A percentile compares a stretch with the other conserved stretches of the same genome.
phyloP scores from a whole-genome alignment of 2,329 filamentous ascomycete genomes.

The Arthrinium phaeospermum region DNA sequence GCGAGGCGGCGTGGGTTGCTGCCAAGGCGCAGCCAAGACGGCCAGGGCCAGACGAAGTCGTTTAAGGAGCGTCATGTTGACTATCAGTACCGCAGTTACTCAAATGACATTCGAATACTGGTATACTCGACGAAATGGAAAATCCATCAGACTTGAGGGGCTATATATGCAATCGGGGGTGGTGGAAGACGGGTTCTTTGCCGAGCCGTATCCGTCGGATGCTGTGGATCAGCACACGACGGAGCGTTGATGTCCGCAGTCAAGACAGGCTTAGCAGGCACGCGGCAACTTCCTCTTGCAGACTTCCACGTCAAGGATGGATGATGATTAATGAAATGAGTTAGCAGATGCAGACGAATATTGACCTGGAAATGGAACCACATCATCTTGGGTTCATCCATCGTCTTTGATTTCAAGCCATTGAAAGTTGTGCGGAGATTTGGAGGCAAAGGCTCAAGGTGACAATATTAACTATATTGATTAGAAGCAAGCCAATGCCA shows the following conservation, averaged over 20 bases:
- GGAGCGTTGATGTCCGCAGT: neutral
- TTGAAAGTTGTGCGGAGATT: neutral
- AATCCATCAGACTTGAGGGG: neutral
- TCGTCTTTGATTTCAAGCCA: neutral
- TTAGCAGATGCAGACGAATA: no score
- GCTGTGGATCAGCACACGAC: neutral
- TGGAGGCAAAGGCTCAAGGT: neutral
- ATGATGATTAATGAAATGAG: no score
- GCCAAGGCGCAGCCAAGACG: neutral
- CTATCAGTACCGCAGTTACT: neutral
- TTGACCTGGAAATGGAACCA: neutral
- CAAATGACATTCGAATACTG: no score
- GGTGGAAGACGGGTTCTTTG: neutral
- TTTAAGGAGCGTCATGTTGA: neutral
- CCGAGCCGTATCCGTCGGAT: neutral
- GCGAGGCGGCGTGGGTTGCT: slow-evolving; percentile 30
- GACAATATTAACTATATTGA: neutral
- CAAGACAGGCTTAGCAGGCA: neutral
- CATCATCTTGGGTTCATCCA: neutral
- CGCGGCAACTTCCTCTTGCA: neutral
- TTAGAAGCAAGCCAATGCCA: no score
- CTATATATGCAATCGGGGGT: neutral
- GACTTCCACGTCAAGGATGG: neutral
- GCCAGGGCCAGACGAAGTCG: neutral
- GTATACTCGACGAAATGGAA: no score